These are phyloP conservation scores for Zygosaccharomyces kombuchaensis DNA, from an alignment of 805 yeast species.

Conservation along the genomic window DNA sequence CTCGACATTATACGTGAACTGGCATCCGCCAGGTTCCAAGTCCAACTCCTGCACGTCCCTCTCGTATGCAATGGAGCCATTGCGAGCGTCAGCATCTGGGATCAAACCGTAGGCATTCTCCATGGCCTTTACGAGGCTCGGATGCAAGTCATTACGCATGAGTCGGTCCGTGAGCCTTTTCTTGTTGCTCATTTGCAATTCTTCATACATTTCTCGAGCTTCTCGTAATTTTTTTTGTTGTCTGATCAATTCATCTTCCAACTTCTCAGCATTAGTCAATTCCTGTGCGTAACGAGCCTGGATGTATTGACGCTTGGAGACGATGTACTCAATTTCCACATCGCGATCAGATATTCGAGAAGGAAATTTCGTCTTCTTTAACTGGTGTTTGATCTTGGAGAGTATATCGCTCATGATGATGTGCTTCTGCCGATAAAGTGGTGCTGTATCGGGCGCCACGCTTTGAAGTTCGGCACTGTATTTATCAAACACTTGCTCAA, in stretches of 20 bases:
- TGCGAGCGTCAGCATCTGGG: slow-evolving; percentile 9
- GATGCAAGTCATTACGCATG: slow-evolving; percentile 24
- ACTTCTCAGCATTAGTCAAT: slow-evolving; percentile 20
- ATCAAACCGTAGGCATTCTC: slow-evolving; percentile 28
- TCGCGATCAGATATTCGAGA: slow-evolving; percentile 24
- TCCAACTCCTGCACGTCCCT: slow-evolving; percentile 13
- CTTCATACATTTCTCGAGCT: slow-evolving; percentile 10
- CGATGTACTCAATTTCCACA: slow-evolving; percentile 31
- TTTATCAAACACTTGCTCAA: slow-evolving; percentile 23
- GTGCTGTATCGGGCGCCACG: slow-evolving; percentile 13
- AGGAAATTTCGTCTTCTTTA: slow-evolving; percentile 27
- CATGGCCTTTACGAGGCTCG: slow-evolving; percentile 27
- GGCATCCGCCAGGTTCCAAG: not conserved
- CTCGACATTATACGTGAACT: not conserved
- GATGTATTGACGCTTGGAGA: slow-evolving; percentile 29
- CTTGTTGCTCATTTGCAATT: slow-evolving; percentile 13
- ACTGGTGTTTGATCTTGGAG: slow-evolving; percentile 20
- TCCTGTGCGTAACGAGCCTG: slow-evolving; percentile 26
- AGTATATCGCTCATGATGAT: slow-evolving; percentile 24
- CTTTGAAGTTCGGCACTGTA: slow-evolving; percentile 20
- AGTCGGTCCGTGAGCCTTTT: slow-evolving; percentile 20
- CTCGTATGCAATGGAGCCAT: slow-evolving; percentile 4
- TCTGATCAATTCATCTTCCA: slow-evolving; percentile 23
- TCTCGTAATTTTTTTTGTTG: slow-evolving; percentile 21
- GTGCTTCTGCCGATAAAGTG: slow-evolving; percentile 18